These are phyloP conservation scores for Phaffia australis DNA, from an alignment of 768 basidiomycete genomes.

Conservation along the genomic window DNA sequence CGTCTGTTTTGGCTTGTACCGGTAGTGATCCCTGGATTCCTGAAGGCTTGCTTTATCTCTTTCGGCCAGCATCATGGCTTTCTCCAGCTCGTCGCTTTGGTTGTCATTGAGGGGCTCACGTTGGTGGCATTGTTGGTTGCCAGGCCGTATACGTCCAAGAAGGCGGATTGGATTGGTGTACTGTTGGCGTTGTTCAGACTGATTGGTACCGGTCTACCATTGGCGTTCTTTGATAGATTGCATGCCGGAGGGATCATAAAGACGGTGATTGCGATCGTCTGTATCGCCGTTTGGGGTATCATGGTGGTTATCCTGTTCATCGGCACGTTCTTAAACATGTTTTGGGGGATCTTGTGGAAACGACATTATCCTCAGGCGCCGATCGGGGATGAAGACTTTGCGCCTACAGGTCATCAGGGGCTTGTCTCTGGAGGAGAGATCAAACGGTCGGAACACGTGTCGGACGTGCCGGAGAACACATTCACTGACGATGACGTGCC, in stretches of 20 bases:
- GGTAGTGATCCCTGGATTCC: conserved; percentile 49
- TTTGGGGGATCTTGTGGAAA: conserved; percentile 26
- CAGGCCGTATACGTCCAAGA: conserved; percentile 55
- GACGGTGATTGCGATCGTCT: conserved; percentile 65
- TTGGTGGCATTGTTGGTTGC: conserved; percentile 48
- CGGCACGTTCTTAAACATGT: conserved; percentile 50
- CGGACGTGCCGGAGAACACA: no score
- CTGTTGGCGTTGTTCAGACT: conserved; percentile 60
- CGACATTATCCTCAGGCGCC: conserved; percentile 17
- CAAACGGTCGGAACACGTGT: no score
- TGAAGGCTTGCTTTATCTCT: conserved; percentile 62
- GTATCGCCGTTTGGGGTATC: conserved; percentile 59
- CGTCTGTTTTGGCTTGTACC: conserved; percentile 60
- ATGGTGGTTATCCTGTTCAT: conserved; percentile 58
- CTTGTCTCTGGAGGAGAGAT: no score
- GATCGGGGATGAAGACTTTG: conserved; percentile 9
- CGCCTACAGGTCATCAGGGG: no score
- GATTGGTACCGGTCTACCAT: conserved; percentile 56
- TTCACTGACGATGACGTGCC: no score
- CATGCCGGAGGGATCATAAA: conserved; percentile 50
- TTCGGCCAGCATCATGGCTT: conserved; percentile 47
- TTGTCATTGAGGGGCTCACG: conserved; percentile 57
- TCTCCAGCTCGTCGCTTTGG: conserved; percentile 56
- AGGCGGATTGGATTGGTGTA: conserved; percentile 58
- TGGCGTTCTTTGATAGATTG: conserved; percentile 52